Evolutionary conservation across 1,284 basidiomycete genomes (phyloP).

Genomic region (Heterobasidion irregulare): DNA sequence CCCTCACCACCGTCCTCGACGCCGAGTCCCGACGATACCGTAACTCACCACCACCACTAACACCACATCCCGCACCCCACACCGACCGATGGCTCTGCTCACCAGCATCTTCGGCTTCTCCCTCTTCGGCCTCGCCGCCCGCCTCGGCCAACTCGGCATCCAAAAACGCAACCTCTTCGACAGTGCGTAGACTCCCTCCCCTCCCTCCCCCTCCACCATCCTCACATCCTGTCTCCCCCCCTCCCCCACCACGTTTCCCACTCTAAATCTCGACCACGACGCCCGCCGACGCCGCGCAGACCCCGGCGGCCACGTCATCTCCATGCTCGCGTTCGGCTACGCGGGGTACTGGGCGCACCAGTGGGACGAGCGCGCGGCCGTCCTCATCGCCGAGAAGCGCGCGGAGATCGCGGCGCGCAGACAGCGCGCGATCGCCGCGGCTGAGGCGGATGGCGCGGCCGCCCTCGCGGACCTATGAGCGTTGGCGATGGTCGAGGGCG

Average conservation of each 20-base stretch:
- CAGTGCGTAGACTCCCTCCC: slow-evolving; percentile 37
- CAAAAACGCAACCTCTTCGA: slow-evolving; percentile 60
- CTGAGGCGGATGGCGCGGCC: slow-evolving; percentile 6
- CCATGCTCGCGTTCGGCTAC: slow-evolving; percentile 62
- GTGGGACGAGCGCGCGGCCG: slow-evolving; percentile 53
- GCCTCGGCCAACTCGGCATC: slow-evolving; percentile 77
- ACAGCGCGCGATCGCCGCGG: slow-evolving; percentile 18
- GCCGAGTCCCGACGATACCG: neutral
- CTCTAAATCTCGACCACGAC: neutral
- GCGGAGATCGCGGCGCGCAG: slow-evolving; percentile 45
- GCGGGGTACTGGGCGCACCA: slow-evolving; percentile 61
- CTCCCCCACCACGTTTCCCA: neutral
- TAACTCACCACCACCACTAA: neutral
- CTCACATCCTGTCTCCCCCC: neutral
- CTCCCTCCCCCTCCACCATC: too few relatives aligned
- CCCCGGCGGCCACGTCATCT: slow-evolving; percentile 51
- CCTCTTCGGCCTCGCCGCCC: slow-evolving; percentile 66
- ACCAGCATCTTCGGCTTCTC: slow-evolving; percentile 73
- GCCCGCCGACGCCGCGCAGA: slow-evolving; percentile 29
- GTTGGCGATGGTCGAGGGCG: too few relatives aligned
- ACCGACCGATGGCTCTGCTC: slow-evolving; percentile 55
- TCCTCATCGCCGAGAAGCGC: slow-evolving; percentile 53
- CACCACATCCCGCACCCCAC: neutral
- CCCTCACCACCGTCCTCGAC: neutral
- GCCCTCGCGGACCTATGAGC: neutral